Evolutionary conservation across 257 asterid species (phyloP), one percentile per base, ranked within the genome.

Genomic region (Jacaranda mimosifolia): DNA sequence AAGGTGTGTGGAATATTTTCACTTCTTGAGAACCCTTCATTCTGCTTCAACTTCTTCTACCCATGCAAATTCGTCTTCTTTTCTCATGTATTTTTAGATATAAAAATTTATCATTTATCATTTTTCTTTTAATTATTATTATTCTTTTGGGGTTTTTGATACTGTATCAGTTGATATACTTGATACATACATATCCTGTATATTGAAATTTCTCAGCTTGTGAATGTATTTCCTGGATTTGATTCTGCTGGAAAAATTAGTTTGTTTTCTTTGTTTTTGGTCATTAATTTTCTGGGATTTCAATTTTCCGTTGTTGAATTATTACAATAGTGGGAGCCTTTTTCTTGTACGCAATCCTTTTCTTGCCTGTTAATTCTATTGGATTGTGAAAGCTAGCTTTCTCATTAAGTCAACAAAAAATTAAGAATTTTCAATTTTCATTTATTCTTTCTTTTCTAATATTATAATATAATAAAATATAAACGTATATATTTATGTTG

Each of bases 41-140:
- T 77, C 88, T 77, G 77, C 91, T 71, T 72, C 87, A 7, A 10
- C 82, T n/a, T n/a, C 88, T 74, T 81, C 96, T 38, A 26, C 82
- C 67, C 77, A 74, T 70, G 55, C 82, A 6, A 85, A 88, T 74
- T 74, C 87, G 65, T 84, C 93, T 45, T 72, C 92, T 9, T 91
- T 89, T 75, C 15, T 89, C n/a, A 38, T 93, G 14, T 93, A 89
- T 63, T 88, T 89, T 69, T 91, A 87, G 83, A 53, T 12, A 11
- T 38, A n/a, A 15, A n/a, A 38, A 4, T 26, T 18, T 12, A 5
- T 26, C 15, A 0, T 12, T 38, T 17, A 55, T 15, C 49, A 7
- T 38, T 38, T n/a, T n/a, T n/a, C n/a, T n/a, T n/a, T n/a, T n/a
- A 1, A 0, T 8, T 49, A 18, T 19, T 67, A 21, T 48, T 35